Evolutionary conservation across 2,329 filamentous ascomycete genomes (phyloP).

Genomic region (Botryotinia narcissicola): DNA sequence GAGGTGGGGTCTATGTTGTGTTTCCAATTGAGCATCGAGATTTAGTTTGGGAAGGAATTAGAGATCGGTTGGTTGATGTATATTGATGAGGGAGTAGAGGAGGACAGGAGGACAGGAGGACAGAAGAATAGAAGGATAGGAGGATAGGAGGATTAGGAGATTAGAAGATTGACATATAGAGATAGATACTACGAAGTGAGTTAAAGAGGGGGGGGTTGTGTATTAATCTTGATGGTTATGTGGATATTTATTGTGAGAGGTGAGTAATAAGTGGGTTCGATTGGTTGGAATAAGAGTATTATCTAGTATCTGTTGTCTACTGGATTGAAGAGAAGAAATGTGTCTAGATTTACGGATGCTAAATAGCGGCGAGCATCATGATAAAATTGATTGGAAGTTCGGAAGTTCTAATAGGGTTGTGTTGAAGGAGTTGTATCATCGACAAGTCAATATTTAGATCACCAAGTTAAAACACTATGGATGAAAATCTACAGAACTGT

Average conservation of each 20-base stretch:
- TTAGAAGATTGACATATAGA: background rate
- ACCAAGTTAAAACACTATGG: background rate
- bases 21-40: background rate
- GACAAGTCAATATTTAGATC: background rate
- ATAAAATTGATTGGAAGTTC: background rate
- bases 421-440: too few relatives aligned
- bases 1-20: fast-evolving
- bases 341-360: background rate
- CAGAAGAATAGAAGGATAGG: too few relatives aligned
- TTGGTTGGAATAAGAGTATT: background rate
- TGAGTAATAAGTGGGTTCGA: background rate
- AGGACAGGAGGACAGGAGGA: too few relatives aligned
- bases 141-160: background rate
- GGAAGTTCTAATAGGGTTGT: too few relatives aligned
- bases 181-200: too few relatives aligned
- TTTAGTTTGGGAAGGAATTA: background rate
- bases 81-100: background rate
- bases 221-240: background rate
- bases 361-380: fast-evolving
- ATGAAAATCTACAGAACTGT: background rate
- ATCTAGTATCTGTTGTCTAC: background rate
- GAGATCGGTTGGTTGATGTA: background rate
- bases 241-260: background rate
- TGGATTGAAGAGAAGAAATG: background rate
- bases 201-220: too few relatives aligned